A percentile compares a stretch with the other conserved stretches of the same genome.
phyloP scores from a whole-genome alignment of 2,329 filamentous ascomycete genomes.

The Gliomastix tumulicola region DNA sequence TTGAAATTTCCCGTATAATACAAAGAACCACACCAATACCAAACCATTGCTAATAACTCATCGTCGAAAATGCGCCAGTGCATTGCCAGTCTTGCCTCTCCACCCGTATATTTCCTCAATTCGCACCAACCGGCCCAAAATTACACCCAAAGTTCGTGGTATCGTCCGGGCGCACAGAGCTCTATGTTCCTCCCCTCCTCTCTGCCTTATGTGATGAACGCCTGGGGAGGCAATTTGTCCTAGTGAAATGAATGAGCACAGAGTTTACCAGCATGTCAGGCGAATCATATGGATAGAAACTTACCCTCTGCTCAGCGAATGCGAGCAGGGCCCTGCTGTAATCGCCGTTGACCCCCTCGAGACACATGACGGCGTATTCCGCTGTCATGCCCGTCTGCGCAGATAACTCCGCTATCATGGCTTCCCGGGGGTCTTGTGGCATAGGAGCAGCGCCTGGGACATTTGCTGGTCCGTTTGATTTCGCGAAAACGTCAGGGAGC shows the following conservation, averaged over 20 bases:
- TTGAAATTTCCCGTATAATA: too few species aligned
- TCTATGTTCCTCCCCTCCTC: too few species aligned
- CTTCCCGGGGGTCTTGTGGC: slow-evolving; percentile 45
- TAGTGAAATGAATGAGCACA: slow-evolving; percentile 3
- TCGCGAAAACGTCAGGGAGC: slow-evolving; percentile 34
- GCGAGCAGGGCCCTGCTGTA: slow-evolving; percentile 66
- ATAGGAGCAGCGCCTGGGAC: slow-evolving; percentile 13
- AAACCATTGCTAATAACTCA: too few species aligned
- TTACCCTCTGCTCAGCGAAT: slow-evolving; percentile 70
- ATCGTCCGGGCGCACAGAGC: too few species aligned
- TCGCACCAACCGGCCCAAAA: too few species aligned
- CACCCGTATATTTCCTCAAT: too few species aligned
- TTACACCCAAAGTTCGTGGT: too few species aligned
- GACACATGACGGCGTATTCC: slow-evolving; percentile 73
- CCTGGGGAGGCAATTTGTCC: slow-evolving; percentile 16
- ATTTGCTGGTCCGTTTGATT: slow-evolving; percentile 8
- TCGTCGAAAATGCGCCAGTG: too few species aligned
- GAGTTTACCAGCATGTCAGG: neutral
- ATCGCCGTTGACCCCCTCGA: slow-evolving; percentile 75
- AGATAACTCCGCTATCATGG: slow-evolving; percentile 68
- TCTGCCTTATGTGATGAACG: slow-evolving; percentile 11
- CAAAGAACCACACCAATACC: too few species aligned
- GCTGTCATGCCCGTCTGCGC: slow-evolving; percentile 74
- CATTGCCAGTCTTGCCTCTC: too few species aligned
- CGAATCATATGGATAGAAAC: too few species aligned